These are phyloP conservation scores for Candolleomyces aberdarensis DNA, from an alignment of 768 basidiomycete genomes.

Conservation along the genomic window DNA sequence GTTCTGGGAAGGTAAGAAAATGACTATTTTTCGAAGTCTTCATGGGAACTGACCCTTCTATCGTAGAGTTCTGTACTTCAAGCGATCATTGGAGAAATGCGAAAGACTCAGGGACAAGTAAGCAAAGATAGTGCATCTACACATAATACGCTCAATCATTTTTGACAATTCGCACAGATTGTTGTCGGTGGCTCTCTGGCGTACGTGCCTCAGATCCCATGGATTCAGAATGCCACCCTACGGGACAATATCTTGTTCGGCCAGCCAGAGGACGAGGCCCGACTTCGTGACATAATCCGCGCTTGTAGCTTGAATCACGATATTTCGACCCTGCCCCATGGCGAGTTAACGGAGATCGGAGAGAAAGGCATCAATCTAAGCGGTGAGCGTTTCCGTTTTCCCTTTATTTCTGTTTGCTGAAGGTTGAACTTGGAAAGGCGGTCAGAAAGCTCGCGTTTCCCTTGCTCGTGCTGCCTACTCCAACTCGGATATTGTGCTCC, in stretches of 20 bases:
- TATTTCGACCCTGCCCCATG: conserved; percentile 65
- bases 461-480: conserved; percentile 79
- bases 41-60: background rate
- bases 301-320: conserved; percentile 74
- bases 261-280: conserved; percentile 51
- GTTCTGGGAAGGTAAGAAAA: background rate
- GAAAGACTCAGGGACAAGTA: conserved; percentile 53
- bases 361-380: conserved; percentile 75
- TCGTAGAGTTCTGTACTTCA: conserved; percentile 53
- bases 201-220: conserved; percentile 59
- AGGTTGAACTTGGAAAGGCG: background rate
- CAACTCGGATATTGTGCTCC: conserved; percentile 64
- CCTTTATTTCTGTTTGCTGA: background rate
- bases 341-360: conserved; percentile 69
- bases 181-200: conserved; percentile 40
- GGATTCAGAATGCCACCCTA: conserved; percentile 68
- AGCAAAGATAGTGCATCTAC: conserved; percentile 5
- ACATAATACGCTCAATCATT: background rate
- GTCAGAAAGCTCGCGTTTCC: conserved; percentile 62
- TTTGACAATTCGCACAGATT: background rate
- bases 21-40: background rate
- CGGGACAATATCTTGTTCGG: conserved; percentile 78
- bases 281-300: conserved; percentile 53
- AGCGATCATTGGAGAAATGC: conserved; percentile 67
- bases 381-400: conserved; percentile 30